Conservation (phyloP, 1,284 basidiomycete genomes). For the Trametes versicolor region DNA sequence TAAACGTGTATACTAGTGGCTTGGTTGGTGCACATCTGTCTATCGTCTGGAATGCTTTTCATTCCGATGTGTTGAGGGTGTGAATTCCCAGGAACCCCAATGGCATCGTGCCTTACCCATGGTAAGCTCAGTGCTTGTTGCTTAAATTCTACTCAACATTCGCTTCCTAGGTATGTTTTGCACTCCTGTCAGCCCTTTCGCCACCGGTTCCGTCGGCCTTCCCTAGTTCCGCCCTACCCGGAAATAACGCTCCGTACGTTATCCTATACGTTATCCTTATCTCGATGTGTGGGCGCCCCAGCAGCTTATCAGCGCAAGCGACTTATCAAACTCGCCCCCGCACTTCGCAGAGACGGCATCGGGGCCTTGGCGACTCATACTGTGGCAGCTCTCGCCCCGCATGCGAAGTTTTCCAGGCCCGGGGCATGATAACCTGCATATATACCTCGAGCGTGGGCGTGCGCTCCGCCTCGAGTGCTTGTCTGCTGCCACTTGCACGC, state of each 20-base stretch:
- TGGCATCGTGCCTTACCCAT: too few species aligned
- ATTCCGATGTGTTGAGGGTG: neutral
- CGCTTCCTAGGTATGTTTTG: too few species aligned
- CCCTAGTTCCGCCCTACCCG: neutral
- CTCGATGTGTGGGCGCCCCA: conserved; percentile 5
- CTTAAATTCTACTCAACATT: too few species aligned
- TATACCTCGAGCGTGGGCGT: conserved; percentile 5
- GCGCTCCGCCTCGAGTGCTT: conserved; percentile 14
- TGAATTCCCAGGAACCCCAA: neutral
- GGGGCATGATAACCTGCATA: conserved; percentile 24
- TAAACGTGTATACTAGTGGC: conserved; percentile 18
- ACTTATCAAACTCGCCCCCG: conserved; percentile 22
- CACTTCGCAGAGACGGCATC: neutral
- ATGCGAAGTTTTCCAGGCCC: conserved; percentile 26
- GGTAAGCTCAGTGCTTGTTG: neutral
- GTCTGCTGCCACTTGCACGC: conserved; percentile 4
- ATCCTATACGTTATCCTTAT: conserved; percentile 20
- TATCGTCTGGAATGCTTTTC: neutral
- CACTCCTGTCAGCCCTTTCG: neutral
- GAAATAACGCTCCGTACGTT: conserved; percentile 11
- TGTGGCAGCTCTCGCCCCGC: conserved; percentile 4
- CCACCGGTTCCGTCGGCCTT: neutral
- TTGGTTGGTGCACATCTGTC: conserved; percentile 2
- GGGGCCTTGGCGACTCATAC: conserved; percentile 6
- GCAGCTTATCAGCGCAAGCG: conserved; percentile 24